phyloP scores from a whole-genome alignment of 768 basidiomycete genomes.

The Kwoniella botswanensis region DNA sequence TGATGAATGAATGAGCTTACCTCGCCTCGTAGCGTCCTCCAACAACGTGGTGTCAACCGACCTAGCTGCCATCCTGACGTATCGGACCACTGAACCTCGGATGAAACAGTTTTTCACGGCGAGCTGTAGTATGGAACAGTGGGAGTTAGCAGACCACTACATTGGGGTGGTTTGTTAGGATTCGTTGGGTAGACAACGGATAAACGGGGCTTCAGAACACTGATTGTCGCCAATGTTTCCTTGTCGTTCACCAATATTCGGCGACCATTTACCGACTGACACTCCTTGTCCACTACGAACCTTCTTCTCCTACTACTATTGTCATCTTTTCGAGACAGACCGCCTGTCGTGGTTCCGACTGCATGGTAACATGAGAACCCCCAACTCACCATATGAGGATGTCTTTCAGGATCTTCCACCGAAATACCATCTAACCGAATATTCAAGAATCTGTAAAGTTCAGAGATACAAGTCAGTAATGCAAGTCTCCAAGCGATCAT shows the following conservation, averaged over 20 bases:
- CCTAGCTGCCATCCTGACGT: conserved; percentile 89
- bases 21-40: conserved; percentile 95
- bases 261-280: too few relatives aligned
- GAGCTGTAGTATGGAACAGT: conserved; percentile 67
- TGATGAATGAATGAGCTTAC: conserved; percentile 60
- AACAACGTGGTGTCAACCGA: conserved; percentile 93
- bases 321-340: too few relatives aligned
- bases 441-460: conserved; percentile 66
- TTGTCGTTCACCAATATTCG: too few relatives aligned
- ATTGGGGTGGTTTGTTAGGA: too few relatives aligned
- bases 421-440: conserved; percentile 93
- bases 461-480: background rate
- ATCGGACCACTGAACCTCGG: conserved; percentile 95
- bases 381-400: conserved; percentile 87
- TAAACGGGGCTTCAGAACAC: too few relatives aligned
- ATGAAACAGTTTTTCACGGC: conserved; percentile 99
- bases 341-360: too few relatives aligned
- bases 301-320: too few relatives aligned
- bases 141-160: background rate
- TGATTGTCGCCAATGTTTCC: too few relatives aligned
- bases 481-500: background rate
- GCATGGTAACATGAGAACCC: too few relatives aligned
- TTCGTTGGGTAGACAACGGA: too few relatives aligned
- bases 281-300: too few relatives aligned
- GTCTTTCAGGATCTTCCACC: conserved; percentile 86